A percentile compares a stretch with the other conserved stretches of the same genome.
Evolutionary conservation across 352 stramenopile species (phyloP).

Genomic region (Stramenopiles sp.): DNA sequence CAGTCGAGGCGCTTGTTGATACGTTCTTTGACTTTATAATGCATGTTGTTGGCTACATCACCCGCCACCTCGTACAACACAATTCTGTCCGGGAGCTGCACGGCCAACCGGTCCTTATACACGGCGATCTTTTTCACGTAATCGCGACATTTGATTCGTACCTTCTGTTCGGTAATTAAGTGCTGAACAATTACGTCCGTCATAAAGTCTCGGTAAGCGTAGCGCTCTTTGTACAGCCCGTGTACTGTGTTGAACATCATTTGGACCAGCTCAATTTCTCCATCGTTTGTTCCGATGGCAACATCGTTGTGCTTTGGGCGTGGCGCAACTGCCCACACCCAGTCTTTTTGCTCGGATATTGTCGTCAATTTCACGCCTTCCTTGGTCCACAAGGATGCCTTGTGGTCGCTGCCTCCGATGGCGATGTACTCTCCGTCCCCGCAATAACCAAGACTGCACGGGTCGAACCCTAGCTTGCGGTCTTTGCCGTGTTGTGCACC

Average conservation of each 20-base stretch:
- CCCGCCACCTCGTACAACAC: slow-evolving; percentile 74
- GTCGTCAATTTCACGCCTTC: slow-evolving; percentile 29
- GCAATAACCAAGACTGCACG: slow-evolving; percentile 63
- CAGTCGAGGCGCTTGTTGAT: slow-evolving; percentile 57
- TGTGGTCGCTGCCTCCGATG: slow-evolving; percentile 55
- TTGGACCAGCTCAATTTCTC: slow-evolving; percentile 52
- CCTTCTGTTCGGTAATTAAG: slow-evolving; percentile 77
- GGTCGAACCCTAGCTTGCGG: slow-evolving; percentile 66
- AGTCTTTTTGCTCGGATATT: slow-evolving; percentile 55
- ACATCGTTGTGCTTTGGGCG: slow-evolving; percentile 43
- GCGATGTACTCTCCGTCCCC: slow-evolving; percentile 72
- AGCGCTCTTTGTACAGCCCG: slow-evolving; percentile 72
- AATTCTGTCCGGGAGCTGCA: slow-evolving; percentile 75
- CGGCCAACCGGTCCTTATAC: slow-evolving; percentile 66
- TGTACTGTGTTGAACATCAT: slow-evolving; percentile 70
- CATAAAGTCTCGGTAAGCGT: slow-evolving; percentile 74
- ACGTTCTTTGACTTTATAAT: slow-evolving; percentile 67
- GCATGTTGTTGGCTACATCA: slow-evolving; percentile 47
- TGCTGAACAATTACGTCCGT: slow-evolving; percentile 86
- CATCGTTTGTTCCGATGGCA: slow-evolving; percentile 56
- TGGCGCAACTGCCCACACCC: slow-evolving; percentile 62
- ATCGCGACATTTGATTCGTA: slow-evolving; percentile 77
- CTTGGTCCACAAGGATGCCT: slow-evolving; percentile 63
- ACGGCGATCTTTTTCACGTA: slow-evolving; percentile 79
- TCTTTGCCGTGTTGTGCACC: slow-evolving; percentile 58